Conservation (phyloP, 192 early-diverging fungal genomes). For the Allomyces macrogynus region DNA sequence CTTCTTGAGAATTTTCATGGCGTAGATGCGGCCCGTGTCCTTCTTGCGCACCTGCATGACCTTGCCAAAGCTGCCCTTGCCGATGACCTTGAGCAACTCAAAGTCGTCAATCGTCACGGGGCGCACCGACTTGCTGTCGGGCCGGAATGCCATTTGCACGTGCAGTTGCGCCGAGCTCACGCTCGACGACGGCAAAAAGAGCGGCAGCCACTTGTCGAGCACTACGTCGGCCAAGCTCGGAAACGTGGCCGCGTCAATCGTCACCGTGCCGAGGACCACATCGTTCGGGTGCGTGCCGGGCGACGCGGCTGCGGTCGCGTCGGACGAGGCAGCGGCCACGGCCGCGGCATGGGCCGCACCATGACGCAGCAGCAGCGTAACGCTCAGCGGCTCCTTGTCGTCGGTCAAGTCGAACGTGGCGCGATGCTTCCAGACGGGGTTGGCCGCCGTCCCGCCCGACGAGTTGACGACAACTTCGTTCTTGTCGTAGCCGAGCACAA, state of each 20-base stretch:
- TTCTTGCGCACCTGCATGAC: slow-evolving; percentile 59
- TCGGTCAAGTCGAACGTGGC: slow-evolving; percentile 43
- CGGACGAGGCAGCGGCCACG: background rate
- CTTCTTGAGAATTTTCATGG: slow-evolving; percentile 64
- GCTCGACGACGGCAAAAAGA: background rate
- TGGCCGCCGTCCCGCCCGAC: slow-evolving; percentile 49
- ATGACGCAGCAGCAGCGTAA: background rate
- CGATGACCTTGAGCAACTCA: slow-evolving; percentile 49
- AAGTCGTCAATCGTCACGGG: slow-evolving; percentile 20
- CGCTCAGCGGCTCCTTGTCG: background rate
- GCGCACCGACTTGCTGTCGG: background rate
- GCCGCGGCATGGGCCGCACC: background rate
- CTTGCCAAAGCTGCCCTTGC: slow-evolving; percentile 62
- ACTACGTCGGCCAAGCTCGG: background rate
- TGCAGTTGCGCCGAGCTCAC: background rate
- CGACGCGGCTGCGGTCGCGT: background rate
- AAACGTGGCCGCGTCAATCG: background rate
- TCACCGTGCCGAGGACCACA: background rate
- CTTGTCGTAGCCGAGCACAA: slow-evolving; percentile 84
- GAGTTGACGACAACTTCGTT: slow-evolving; percentile 74
- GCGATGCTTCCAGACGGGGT: slow-evolving; percentile 55
- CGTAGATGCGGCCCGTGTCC: slow-evolving; percentile 59
- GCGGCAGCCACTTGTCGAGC: background rate
- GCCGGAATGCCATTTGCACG: background rate
- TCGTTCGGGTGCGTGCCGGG: background rate